Percentiles rank a stretch among this genome's conserved stretches.
These are phyloP conservation scores for Deinandra increscens DNA, from an alignment of 129 eudicot genomes.

Conservation along the genomic window DNA sequence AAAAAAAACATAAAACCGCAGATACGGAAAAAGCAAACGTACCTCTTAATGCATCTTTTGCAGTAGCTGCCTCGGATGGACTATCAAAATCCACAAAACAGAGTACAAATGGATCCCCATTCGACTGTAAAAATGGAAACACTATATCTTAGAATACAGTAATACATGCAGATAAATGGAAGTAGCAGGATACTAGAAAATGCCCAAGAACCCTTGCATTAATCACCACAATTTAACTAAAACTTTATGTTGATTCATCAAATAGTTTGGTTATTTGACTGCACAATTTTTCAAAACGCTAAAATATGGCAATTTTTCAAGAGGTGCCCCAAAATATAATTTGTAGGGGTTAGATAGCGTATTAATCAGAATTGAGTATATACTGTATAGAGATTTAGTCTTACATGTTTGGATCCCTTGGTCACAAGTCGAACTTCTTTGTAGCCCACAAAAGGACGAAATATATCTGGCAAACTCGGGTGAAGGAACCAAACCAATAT, in stretches of 20 bases:
- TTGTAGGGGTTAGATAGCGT: neutral
- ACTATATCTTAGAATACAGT: constrained; percentile 1
- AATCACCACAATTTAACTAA: neutral
- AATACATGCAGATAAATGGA: neutral
- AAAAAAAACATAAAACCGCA: constrained; percentile 6
- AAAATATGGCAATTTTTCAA: neutral
- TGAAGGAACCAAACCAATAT: constrained; percentile 50
- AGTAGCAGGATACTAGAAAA: neutral
- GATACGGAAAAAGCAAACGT: constrained; percentile 5
- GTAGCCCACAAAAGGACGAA: constrained; percentile 94
- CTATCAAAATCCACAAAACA: constrained; percentile 88
- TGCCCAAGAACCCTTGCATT: neutral
- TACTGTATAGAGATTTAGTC: constrained; percentile 16
- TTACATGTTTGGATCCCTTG: constrained; percentile 89
- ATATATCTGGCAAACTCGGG: constrained; percentile 59
- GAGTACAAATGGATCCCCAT: constrained; percentile 76
- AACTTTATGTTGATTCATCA: neutral
- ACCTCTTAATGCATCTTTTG: constrained; percentile 92
- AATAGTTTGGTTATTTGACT: neutral
- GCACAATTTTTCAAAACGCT: neutral
- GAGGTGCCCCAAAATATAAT: neutral
- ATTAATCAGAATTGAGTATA: neutral
- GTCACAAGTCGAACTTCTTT: constrained; percentile 89
- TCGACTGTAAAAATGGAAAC: constrained; percentile 44
- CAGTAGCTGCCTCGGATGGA: constrained; percentile 94